Base-by-base conservation (phyloP, 2,329 filamentous ascomycete species). In the Emericellopsis atlantica region DNA sequence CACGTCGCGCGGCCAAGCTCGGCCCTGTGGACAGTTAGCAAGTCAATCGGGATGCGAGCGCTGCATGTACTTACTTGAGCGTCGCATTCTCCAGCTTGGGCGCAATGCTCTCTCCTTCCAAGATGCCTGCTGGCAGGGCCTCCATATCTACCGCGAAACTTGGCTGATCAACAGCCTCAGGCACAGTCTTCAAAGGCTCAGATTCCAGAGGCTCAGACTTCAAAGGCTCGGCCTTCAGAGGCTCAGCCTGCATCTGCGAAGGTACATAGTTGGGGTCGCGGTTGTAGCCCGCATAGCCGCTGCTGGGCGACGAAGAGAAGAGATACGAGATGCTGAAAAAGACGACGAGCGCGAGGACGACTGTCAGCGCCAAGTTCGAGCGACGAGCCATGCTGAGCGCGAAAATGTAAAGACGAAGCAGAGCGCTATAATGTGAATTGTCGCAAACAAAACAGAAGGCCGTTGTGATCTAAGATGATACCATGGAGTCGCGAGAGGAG, bases 31-130 rank as follows among this genome's bases (percentile, higher is more conserved):
- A 21, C 16, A 7, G 21, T 36, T 29, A 22, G 33, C 32, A 26
- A 15, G 9, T 36, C 47, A 44, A 50, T 43, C 40, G 39, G 34
- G 11, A 32, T 15, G 37, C 2, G 37, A 34, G 37, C 15, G n/a
- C 12, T 16, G 29, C n/a, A 24, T 14, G 4, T 22, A 12, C 34
- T 8, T 66, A 82, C 79, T 90, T 92, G 41, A 77, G 67, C 6
- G 85, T 92, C 45, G 81, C 84, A 61, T 92, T 92, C 54, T 84
- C 85, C 40, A 92, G 66, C 61, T 86, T 88, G 1, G 84, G 81
- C 39, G 84, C 84, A 52, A 88, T 90, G 4, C 79, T 80, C 42
- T 76, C 76, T 42, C 83, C 84, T 15, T 70, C 68, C 18, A 87
- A 65, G 15, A 81, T 59, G 35, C 59, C 59, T 22, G 64, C 58